These are phyloP conservation scores for Ilex paraguariensis DNA, from an alignment of 305 asterid species.

Conservation along the genomic window DNA sequence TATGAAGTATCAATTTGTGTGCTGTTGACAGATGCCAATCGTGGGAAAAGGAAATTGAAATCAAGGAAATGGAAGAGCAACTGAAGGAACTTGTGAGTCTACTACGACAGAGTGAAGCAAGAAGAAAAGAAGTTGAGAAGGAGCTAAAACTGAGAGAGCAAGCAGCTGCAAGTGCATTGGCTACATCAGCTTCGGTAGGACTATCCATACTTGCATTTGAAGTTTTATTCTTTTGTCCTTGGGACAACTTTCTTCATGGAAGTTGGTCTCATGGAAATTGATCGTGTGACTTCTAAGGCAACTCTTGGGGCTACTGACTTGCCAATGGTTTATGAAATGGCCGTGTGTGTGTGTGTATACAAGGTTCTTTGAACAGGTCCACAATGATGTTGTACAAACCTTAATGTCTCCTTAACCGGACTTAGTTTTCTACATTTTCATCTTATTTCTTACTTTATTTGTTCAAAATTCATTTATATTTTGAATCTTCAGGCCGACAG, in stretches of 20 bases:
- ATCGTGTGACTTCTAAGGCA: too few species aligned
- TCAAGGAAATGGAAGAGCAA: slow-evolving; percentile 95
- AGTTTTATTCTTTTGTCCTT: background rate
- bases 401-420: too few species aligned
- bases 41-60: slow-evolving; percentile 84
- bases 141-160: slow-evolving; percentile 79
- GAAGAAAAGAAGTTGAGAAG: slow-evolving; percentile 80
- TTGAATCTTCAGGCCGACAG: background rate
- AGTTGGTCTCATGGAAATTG: too few species aligned
- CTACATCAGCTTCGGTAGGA: slow-evolving; percentile 79
- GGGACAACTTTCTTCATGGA: background rate
- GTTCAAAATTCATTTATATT: too few species aligned
- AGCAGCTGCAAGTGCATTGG: slow-evolving; percentile 44
- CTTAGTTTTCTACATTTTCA: too few species aligned
- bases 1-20: slow-evolving; percentile 4
- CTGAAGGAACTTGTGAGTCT: slow-evolving; percentile 85
- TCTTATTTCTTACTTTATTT: too few species aligned
- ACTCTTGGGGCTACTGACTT: too few species aligned
- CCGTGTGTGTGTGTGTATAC: too few species aligned
- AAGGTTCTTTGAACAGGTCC: too few species aligned
- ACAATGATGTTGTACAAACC: too few species aligned
- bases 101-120: slow-evolving; percentile 79
- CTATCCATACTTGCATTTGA: slow-evolving; percentile 7
- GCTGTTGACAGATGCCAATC: slow-evolving; percentile 63
- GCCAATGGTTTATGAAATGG: too few species aligned